Percentiles rank a stretch among this genome's conserved stretches.
phyloP scores from a whole-genome alignment of 768 basidiomycete genomes.

The Termitomyces titanicus region DNA sequence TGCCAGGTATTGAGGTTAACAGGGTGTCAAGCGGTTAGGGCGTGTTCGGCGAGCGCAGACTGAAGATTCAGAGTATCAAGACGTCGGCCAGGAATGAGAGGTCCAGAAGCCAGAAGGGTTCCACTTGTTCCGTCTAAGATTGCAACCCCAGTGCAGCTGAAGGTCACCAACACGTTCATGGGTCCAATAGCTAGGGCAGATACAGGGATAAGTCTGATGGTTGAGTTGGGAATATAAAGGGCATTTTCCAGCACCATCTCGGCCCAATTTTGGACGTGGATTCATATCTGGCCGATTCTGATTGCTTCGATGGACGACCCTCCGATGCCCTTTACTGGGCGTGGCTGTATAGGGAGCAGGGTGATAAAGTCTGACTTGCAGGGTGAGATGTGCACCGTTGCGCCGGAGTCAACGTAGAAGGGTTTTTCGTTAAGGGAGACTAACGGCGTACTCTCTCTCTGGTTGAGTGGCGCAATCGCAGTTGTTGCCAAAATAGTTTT shows the following conservation, averaged over 20 bases:
- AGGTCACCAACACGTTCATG: background rate
- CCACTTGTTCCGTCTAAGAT: constrained; percentile 8
- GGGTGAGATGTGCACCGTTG: too few species aligned
- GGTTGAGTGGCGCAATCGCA: constrained; percentile 3
- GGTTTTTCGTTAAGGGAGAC: constrained; percentile 12
- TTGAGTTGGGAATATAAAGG: constrained; percentile 16
- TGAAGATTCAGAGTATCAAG: too few species aligned
- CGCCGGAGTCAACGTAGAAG: too few species aligned
- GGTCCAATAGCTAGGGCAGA: constrained; percentile 11
- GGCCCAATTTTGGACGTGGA: background rate
- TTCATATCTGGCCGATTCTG: constrained; percentile 21
- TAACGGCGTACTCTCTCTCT: constrained; percentile 24
- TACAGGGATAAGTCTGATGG: constrained; percentile 22
- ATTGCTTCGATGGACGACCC: constrained; percentile 20
- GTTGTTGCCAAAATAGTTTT: background rate
- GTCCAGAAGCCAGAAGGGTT: too few species aligned
- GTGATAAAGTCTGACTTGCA: constrained; percentile 20
- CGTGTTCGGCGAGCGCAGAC: too few species aligned
- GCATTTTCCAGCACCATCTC: background rate
- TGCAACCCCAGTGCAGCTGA: constrained; percentile 10
- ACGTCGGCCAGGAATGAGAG: too few species aligned
- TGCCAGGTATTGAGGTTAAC: constrained; percentile 24
- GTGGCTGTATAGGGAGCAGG: constrained; percentile 18
- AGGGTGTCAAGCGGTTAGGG: background rate
- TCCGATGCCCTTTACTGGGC: constrained; percentile 23